Base-by-base conservation (phyloP, 495 filamentous ascomycete species). In the Cryomyces antarcticus region DNA sequence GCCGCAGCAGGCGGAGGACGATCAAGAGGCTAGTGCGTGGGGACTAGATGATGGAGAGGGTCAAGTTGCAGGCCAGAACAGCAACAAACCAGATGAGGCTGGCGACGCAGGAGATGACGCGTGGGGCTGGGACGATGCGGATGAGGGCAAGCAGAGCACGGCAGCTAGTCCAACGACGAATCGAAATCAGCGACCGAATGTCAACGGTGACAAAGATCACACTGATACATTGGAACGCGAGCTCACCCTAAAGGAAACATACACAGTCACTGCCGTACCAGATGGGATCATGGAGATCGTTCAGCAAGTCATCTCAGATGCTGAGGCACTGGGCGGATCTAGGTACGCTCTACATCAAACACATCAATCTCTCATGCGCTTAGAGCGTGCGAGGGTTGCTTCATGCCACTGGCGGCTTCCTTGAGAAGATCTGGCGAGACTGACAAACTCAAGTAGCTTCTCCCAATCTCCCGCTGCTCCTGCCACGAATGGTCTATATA, bases 181-280 rank as follows among this genome's bases (percentile, higher is more conserved):
- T 6, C n/a, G 51, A 52, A 44, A 55, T 46, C 52, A 49, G 46
- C n/a, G 45, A 54, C 45, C 28, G 5, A 30, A 40, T 10, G 2
- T 33, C 24, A 34, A 45, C 5, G 9, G 5, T 35, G 46, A 28
- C 31, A 31, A 27, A 13, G 5, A 39, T 12, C 29, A 31, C 31
- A 29, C 5, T 38, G 17, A 24, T 24, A 2, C 17, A 24, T 24
- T 24, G 37, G 53, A 64, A n/a, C 63, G 64, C 47, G 73, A 82
- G 48, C 57, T 96, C 42, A 88, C 79, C 0, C 60, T 97, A 41
- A 83, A 68, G 49, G 89, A 97, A 59, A 77, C 66, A 2, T 95
- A 93, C 59, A 86, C 75, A 42, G 75, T 89, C 28, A 93, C 88
- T 6, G 76, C 80, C 28, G 74, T 94, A 47, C 89, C 89, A 1